phyloP scores from a whole-genome alignment of 805 yeast species.

The Ogataea degrootiae region DNA sequence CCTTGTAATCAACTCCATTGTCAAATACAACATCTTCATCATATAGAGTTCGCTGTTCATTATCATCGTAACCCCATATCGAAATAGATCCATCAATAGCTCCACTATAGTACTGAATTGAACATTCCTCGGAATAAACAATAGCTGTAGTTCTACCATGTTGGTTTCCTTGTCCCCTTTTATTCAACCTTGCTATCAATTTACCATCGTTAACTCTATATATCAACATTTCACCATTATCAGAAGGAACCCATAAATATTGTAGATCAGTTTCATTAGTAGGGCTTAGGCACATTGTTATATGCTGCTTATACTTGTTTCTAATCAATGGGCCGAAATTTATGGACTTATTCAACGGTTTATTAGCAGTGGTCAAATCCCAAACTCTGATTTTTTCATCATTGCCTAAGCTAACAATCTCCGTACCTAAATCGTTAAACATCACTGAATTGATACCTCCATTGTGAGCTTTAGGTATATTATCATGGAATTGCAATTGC shows the following conservation, averaged over 20 bases:
- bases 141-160: constrained; percentile 48
- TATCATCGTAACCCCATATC: constrained; percentile 45
- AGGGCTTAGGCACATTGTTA: constrained; percentile 52
- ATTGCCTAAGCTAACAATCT: constrained; percentile 62
- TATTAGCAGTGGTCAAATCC: constrained; percentile 55
- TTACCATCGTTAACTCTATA: constrained; percentile 59
- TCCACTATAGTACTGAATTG: constrained; percentile 51
- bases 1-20: constrained; percentile 12
- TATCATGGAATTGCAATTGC: constrained; percentile 19
- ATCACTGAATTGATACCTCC: constrained; percentile 73
- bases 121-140: constrained; percentile 40
- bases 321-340: constrained; percentile 78
- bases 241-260: constrained; percentile 66
- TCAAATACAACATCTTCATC: constrained; percentile 12
- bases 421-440: constrained; percentile 67
- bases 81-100: constrained; percentile 63
- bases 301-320: constrained; percentile 54
- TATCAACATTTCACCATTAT: constrained; percentile 64
- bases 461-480: constrained; percentile 58
- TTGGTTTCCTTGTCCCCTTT: constrained; percentile 28
- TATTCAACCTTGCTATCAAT: constrained; percentile 50
- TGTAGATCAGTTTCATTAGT: constrained; percentile 49
- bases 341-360: constrained; percentile 50
- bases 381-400: constrained; percentile 81
- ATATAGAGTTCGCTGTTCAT: constrained; percentile 4